phyloP scores from a whole-genome alignment of 2,329 filamentous ascomycete genomes.

The Epichloe festucae region DNA sequence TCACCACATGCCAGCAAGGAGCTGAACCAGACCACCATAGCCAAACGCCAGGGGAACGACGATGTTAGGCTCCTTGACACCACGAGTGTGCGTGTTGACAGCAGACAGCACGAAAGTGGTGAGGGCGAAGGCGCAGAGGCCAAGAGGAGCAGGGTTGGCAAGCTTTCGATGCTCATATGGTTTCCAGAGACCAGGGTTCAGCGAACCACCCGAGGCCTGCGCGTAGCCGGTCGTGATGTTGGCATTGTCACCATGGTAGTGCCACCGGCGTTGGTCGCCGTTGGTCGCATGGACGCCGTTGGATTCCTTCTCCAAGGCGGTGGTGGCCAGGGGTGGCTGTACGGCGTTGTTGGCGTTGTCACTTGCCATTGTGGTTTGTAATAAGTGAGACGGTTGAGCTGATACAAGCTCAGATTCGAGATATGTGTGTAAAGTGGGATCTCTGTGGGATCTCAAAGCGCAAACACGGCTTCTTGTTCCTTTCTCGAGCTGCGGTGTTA shows the following conservation, averaged over 20 bases:
- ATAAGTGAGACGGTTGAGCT: not conserved
- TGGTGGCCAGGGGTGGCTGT: not conserved
- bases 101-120: slow-evolving; percentile 69
- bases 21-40: slow-evolving; percentile 67
- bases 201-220: slow-evolving; percentile 42
- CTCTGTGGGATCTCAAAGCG: not conserved
- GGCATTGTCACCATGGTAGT: slow-evolving; percentile 16
- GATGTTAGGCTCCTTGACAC: slow-evolving; percentile 48
- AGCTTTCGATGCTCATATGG: slow-evolving; percentile 55
- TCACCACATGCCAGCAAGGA: slow-evolving; percentile 79
- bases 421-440: not conserved
- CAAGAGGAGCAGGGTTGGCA: slow-evolving; percentile 67
- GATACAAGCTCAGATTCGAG: not conserved
- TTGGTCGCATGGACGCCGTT: slow-evolving; percentile 3
- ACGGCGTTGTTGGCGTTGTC: slow-evolving; percentile 5
- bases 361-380: slow-evolving; percentile 3
- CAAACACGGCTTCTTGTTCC: too few relatives aligned
- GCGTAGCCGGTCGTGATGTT: slow-evolving; percentile 10
- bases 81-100: slow-evolving; percentile 56
- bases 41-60: slow-evolving; percentile 57
- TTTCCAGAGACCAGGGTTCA: slow-evolving; percentile 58
- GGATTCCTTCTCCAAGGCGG: slow-evolving; percentile 9
- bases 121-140: slow-evolving; percentile 66
- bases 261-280: slow-evolving; percentile 5
- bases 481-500: too few relatives aligned